Conservation (phyloP, 768 basidiomycete species). For the Termitomyces bulborhizus region DNA sequence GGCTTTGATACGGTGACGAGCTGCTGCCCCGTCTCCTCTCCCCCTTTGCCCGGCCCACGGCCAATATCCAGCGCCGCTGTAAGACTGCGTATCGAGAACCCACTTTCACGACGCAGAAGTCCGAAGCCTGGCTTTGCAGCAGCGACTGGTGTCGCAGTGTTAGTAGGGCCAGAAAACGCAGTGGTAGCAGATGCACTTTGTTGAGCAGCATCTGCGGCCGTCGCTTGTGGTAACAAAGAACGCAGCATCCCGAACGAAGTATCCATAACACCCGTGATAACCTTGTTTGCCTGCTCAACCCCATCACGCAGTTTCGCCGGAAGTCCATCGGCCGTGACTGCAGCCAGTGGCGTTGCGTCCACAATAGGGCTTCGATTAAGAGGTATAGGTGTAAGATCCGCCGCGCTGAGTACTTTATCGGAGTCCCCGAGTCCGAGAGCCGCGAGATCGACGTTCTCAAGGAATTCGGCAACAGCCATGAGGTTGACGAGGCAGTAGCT, state of each 20-base stretch:
- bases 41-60: slow-evolving; percentile 26
- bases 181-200: background rate
- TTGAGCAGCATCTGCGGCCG: slow-evolving; percentile 13
- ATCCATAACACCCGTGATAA: slow-evolving; percentile 85
- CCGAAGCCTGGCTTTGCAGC: slow-evolving; percentile 50
- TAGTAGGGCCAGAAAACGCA: background rate
- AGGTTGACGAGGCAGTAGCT: slow-evolving; percentile 92
- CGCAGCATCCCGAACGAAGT: slow-evolving; percentile 85
- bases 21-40: slow-evolving; percentile 40
- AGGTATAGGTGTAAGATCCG: slow-evolving; percentile 78
- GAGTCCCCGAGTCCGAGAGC: slow-evolving; percentile 54
- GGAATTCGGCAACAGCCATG: slow-evolving; percentile 92
- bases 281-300: slow-evolving; percentile 79
- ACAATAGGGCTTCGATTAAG: slow-evolving; percentile 49
- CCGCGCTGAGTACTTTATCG: slow-evolving; percentile 57
- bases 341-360: slow-evolving; percentile 36
- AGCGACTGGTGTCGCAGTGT: slow-evolving; percentile 23
- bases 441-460: slow-evolving; percentile 89
- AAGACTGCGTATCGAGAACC: slow-evolving; percentile 79
- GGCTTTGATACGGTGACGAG: slow-evolving; percentile 40
- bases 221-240: slow-evolving; percentile 56
- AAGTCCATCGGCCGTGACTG: slow-evolving; percentile 37
- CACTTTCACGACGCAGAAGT: slow-evolving; percentile 65
- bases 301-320: slow-evolving; percentile 57
- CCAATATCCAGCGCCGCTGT: slow-evolving; percentile 52